A percentile compares a stretch with the other conserved stretches of the same genome.
These are phyloP conservation scores for Scheffersomyces stipitis DNA, from an alignment of 805 yeast genomes.

Conservation along the genomic window DNA sequence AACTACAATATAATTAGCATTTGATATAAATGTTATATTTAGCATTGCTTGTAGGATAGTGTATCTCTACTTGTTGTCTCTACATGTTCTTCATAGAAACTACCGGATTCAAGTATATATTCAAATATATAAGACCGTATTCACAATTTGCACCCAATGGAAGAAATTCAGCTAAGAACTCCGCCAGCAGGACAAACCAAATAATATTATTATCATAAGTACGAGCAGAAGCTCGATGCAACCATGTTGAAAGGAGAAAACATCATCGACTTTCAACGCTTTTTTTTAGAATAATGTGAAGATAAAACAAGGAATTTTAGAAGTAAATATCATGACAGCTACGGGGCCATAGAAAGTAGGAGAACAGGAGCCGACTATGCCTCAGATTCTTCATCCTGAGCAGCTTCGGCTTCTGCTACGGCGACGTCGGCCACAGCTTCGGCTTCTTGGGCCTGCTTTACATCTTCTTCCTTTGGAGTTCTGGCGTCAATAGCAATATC, in stretches of 20 bases:
- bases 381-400: constrained; percentile 22
- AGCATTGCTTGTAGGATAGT: not conserved
- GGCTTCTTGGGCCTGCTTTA: not conserved
- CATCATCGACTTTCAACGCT: not conserved
- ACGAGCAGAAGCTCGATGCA: no score
- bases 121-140: not conserved
- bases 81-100: constrained; percentile 1
- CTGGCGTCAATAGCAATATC: constrained; percentile 71
- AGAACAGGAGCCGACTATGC: constrained; percentile 3
- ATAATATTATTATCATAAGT: no score
- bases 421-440: not conserved
- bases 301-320: not conserved
- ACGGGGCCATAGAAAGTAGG: not conserved
- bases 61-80: not conserved
- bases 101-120: constrained; percentile 6
- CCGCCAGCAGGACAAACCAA: no score
- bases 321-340: no score
- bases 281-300: not conserved
- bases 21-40: not conserved
- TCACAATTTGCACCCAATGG: constrained; percentile 1
- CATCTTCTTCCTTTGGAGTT: constrained; percentile 10
- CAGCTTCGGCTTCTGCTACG: constrained; percentile 12
- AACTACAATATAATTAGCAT: constrained; percentile 1
- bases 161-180: constrained; percentile 13
- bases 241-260: no score